Base-by-base conservation (phyloP, 2,329 filamentous ascomycete genomes). In the Alternaria longipes region DNA sequence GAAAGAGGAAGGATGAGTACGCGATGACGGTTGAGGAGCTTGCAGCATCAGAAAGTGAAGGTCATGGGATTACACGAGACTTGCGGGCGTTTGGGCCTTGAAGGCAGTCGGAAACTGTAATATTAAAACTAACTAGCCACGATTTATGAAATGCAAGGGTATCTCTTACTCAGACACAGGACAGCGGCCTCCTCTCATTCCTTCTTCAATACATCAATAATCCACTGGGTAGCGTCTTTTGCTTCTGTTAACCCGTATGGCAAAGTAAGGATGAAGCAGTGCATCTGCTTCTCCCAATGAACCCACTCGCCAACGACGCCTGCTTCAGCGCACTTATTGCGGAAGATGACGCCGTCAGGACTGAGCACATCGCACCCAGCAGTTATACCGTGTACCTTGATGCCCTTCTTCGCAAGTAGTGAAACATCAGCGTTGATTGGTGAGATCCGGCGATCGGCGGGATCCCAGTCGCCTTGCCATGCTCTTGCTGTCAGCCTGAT, bases 211-310 rank as follows among this genome's bases (percentile, higher is more conserved):
- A 78, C 69, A 26, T 81, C 76, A 1, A 83, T 54, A 0, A 84
- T 74, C 81, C 84, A 86, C 2, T 82, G 75, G 30, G 82, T 75
- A 0, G 73, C 82, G 60, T 83, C 74, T 30, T 76, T 80, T 2
- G 83, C 81, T 65, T 87, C 85, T 5, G 69, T 74, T 26, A 87
- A 38, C 0, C 80, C 79, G 63, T 84, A 87, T 2, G 78, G 74
- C 46, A 81, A 83, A 1, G 83, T 81, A 36, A 88, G 71, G 1
- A 84, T 81, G 54, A 87, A 88, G 60, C 84, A 86, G 71, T 89
- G 86, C 84, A 89, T 88, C 74, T 87, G 84, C 18, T 82, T 82
- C 18, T 86, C 81, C 86, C 86, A 89, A 9, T 86, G 78, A 41
- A 89, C 65, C 87, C 86, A 88, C 56, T 84, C 78, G 0, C 86